Base-by-base conservation (phyloP, 2,329 filamentous ascomycete genomes). In the Pseudocercospora pini-densiflorae region DNA sequence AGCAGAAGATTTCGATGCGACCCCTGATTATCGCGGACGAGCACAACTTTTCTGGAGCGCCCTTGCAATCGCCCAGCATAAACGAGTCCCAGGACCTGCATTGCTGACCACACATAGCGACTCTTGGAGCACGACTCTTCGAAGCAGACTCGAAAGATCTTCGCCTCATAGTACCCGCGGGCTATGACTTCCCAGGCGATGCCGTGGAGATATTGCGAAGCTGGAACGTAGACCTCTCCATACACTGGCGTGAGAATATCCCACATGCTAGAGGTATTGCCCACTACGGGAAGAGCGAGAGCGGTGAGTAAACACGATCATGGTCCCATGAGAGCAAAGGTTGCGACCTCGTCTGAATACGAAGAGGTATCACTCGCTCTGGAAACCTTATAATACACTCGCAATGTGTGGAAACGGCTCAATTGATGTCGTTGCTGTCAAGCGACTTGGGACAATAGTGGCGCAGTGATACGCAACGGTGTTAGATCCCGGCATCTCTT, bases 231-330 rank as follows among this genome's bases (percentile, higher is more conserved):
- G 58, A 64, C 29, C 65, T 74, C 21, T 63, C 45, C 14, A 59
- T 73, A 21, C 47, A 71, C 16, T 59, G 58, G 23, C 27, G 58
- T n/a, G 45, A 53, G 24, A 55, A 66, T 12, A n/a, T 59, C 3
- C 71, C 70, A 14, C 68, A 71, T 4, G 59, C 74, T 4, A 53
- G 74, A 66, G 74, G 74, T 3, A 51, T 73, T 6, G 66, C 75
- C 9, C 64, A 70, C 27, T 75, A 75, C 8, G 64, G 68, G n/a
- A 29, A 61, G 1, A 59, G 69, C 53, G 62, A 61, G 16, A 70
- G 68, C 31, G 63, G 70, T 68, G 66, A 5, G 64, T 67, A 8
- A 29, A 9, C n/a, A 33, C 9, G 10, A 12, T 2, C 31, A 33
- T 33, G 8, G 9, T 1, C 29, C 10, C 31, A 12, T 33, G 31